Conservation (phyloP, 371 early-diverging fungal species). For the Rhizopus arrhizus region DNA sequence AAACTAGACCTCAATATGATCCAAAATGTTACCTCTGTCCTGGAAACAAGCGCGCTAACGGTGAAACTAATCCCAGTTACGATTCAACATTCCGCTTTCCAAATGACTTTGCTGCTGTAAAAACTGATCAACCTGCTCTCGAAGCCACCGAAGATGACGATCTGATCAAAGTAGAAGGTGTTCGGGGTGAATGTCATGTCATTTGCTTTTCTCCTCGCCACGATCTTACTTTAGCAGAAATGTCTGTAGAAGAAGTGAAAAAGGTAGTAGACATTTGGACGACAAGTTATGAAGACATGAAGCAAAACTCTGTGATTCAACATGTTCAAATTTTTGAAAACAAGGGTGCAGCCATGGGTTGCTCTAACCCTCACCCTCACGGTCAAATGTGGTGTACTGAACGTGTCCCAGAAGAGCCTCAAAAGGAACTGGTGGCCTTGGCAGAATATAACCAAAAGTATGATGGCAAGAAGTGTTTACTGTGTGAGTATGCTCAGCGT, state of each 20-base stretch:
- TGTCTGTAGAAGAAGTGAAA: slow-evolving; percentile 63
- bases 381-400: slow-evolving; percentile 92
- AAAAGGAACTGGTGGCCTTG: slow-evolving; percentile 68
- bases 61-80: slow-evolving; percentile 79
- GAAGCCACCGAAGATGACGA: slow-evolving; percentile 30
- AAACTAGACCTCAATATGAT: slow-evolving; percentile 67
- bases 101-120: slow-evolving; percentile 93
- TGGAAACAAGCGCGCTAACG: slow-evolving; percentile 78
- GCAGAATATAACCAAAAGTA: slow-evolving; percentile 55
- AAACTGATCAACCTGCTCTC: slow-evolving; percentile 60
- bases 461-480: slow-evolving; percentile 56
- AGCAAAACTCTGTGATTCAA: slow-evolving; percentile 49
- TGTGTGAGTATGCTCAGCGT: slow-evolving; percentile 78
- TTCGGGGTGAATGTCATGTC: slow-evolving; percentile 84
- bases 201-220: slow-evolving; percentile 90
- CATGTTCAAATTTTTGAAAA: slow-evolving; percentile 96
- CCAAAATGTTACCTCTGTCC: slow-evolving; percentile 88
- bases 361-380: slow-evolving; percentile 94
- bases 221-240: slow-evolving; percentile 86
- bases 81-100: slow-evolving; percentile 75
- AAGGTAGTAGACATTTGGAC: slow-evolving; percentile 81
- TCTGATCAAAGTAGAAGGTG: slow-evolving; percentile 68
- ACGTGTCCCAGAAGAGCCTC: slow-evolving; percentile 77
- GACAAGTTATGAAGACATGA: slow-evolving; percentile 53
- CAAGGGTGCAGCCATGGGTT: slow-evolving; percentile 96